Percentiles rank a stretch among this genome's conserved stretches.
Conservation (phyloP, 371 early-diverging fungal species). For the Mycotypha africana region DNA sequence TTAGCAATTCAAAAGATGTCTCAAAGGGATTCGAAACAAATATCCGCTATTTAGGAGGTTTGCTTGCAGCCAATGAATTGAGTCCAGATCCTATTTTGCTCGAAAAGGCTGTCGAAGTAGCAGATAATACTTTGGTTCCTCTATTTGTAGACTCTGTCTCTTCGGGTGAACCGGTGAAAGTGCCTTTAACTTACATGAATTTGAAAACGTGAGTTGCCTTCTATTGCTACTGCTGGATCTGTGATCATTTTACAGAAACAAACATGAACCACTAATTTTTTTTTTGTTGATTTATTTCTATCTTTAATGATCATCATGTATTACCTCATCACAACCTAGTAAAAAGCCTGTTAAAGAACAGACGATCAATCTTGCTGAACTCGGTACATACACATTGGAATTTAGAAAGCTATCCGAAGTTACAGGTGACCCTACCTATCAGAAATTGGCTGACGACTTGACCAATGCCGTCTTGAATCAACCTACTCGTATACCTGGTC, state of each 20-base stretch:
- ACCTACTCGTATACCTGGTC: slow-evolving; percentile 41
- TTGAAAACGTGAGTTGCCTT: slow-evolving; percentile 43
- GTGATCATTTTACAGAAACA: slow-evolving; percentile 1
- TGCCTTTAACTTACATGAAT: slow-evolving; percentile 75
- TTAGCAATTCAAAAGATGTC: slow-evolving; percentile 16
- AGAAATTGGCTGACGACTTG: slow-evolving; percentile 44
- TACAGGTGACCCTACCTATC: slow-evolving; percentile 56
- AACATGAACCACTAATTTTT: no score
- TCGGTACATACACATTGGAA: slow-evolving; percentile 82
- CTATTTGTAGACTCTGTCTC: slow-evolving; percentile 50
- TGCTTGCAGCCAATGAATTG: slow-evolving; percentile 57
- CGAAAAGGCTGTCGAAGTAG: slow-evolving; percentile 68
- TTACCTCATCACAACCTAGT: no score
- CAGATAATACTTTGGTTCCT: slow-evolving; percentile 59
- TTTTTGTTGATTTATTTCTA: background rate
- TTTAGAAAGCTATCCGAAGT: slow-evolving; percentile 72
- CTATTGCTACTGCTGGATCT: no score
- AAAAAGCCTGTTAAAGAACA: slow-evolving; percentile 4
- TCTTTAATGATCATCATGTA: background rate
- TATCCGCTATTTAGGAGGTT: slow-evolving; percentile 71
- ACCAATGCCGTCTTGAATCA: slow-evolving; percentile 32
- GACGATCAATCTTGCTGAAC: slow-evolving; percentile 58
- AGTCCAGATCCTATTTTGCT: slow-evolving; percentile 56
- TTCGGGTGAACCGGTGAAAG: slow-evolving; percentile 45
- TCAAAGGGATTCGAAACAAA: slow-evolving; percentile 68